Evolutionary conservation across 768 basidiomycete genomes (phyloP).

Genomic region (Boletus subcaerulescens): DNA sequence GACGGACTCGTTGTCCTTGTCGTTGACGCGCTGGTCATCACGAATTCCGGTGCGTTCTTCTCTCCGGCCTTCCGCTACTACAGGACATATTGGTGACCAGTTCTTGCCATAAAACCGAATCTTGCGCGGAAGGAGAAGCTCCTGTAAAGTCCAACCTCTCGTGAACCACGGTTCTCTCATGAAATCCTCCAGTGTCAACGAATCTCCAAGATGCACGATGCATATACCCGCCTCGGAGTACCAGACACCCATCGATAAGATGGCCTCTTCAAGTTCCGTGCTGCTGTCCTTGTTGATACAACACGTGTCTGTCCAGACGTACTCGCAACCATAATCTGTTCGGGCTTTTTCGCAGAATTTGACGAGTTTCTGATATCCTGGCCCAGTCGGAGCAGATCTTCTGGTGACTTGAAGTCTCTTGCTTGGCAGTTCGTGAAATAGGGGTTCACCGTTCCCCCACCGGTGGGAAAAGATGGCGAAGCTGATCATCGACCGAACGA

Average conservation of each 20-base stretch:
- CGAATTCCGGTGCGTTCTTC: slow-evolving; percentile 10
- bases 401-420: slow-evolving; percentile 13
- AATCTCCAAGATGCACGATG: slow-evolving; percentile 24
- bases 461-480: slow-evolving; percentile 28
- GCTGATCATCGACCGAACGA: slow-evolving; percentile 16
- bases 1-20: slow-evolving; percentile 20
- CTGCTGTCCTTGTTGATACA: slow-evolving; percentile 28
- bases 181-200: slow-evolving; percentile 20
- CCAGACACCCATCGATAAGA: slow-evolving; percentile 24
- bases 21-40: slow-evolving; percentile 20
- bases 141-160: slow-evolving; percentile 22
- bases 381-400: slow-evolving; percentile 13
- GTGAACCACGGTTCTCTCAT: slow-evolving; percentile 23
- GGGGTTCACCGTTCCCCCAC: slow-evolving; percentile 24
- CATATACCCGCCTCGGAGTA: slow-evolving; percentile 23
- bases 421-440: slow-evolving; percentile 21
- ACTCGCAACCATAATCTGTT: slow-evolving; percentile 22
- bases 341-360: slow-evolving; percentile 28
- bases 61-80: slow-evolving; percentile 10
- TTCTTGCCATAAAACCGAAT: slow-evolving; percentile 24
- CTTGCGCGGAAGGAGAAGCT: slow-evolving; percentile 22
- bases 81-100: slow-evolving; percentile 23
- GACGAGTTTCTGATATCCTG: slow-evolving; percentile 25
- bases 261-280: slow-evolving; percentile 28
- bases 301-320: slow-evolving; percentile 29